These are phyloP conservation scores for Boletus sp. DNA, from an alignment of 768 basidiomycete genomes.

Conservation along the genomic window DNA sequence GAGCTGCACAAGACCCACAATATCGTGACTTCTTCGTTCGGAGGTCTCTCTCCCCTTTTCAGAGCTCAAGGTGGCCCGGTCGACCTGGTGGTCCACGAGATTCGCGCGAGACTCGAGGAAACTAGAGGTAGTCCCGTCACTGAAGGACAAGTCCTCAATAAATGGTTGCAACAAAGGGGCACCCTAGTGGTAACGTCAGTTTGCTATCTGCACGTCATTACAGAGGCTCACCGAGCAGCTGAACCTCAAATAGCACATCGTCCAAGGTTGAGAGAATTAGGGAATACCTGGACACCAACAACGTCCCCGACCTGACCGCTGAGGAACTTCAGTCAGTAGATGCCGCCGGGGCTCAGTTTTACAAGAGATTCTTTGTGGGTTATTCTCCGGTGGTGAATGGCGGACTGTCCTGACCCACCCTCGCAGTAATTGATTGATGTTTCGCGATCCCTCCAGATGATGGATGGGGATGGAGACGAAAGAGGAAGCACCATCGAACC, in stretches of 20 bases:
- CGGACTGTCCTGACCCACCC: not conserved
- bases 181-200: conserved; percentile 3
- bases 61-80: not conserved
- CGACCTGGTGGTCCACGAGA: not conserved
- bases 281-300: not conserved
- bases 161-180: conserved; percentile 1
- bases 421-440: not conserved
- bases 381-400: too few relatives aligned
- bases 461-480: not conserved
- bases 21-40: conserved; percentile 5
- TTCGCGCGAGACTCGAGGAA: not conserved
- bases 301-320: conserved; percentile 5
- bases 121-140: not conserved
- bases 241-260: not conserved
- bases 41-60: not conserved
- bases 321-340: not conserved
- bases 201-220: not conserved
- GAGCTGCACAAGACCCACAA: not conserved
- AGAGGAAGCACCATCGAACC: not conserved
- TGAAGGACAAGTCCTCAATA: conserved; percentile 2
- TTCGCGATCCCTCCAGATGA: not conserved
- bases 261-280: not conserved
- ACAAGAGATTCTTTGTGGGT: conserved; percentile 4
- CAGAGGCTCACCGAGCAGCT: not conserved
- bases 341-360: not conserved